Evolutionary conservation across 1,284 basidiomycete genomes (phyloP), one percentile per base, ranked within the genome.

Genomic region (Heterobasidion parviporum): DNA sequence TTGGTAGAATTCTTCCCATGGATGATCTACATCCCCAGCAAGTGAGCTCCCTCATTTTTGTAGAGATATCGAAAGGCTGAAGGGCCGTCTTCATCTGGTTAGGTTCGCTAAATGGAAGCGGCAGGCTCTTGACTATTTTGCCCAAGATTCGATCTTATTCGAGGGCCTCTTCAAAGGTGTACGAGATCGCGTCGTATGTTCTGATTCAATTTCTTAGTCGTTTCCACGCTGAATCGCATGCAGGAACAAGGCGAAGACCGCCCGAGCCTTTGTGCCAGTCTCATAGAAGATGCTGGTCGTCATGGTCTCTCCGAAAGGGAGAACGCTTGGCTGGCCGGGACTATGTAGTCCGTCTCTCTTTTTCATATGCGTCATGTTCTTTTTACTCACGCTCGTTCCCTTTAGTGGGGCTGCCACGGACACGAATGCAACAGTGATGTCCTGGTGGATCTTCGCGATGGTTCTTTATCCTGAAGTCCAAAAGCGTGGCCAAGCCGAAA

Each of bases 371-470:
- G 8, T 26, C 26, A 54, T 41, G 8, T 33, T n/a, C 15, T 34
- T 20, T 15, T 12, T 12, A n/a, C 26, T 33, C 15, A 14, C n/a
- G n/a, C 18, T 47, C n/a, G 15, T 18, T 26, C 3, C 6, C 35
- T 16, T 5, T 26, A 59, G 57, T 44, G 53, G 52, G 20, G 55
- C 55, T 5, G 57, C 55, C 14, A 45, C 56, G 6, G 56, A 62
- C 47, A 62, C 61, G 9, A 59, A 51, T 16, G 41, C 60, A 9
- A 46, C 53, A 7, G 26, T 59, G 3, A 54, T 55, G 16, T 18
- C 38, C 26, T 61, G 64, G 54, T 53, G 52, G 55, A 41, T 62
- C 20, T 49, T 61, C 12, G 58, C 59, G 3, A 61, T 64, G 52
- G 43, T 63, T 56, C 18, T 56, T 35, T 35, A 61, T 48, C 59